These are phyloP conservation scores for Crithidia bombi DNA, from an alignment of 208 protist species.

Conservation along the genomic window DNA sequence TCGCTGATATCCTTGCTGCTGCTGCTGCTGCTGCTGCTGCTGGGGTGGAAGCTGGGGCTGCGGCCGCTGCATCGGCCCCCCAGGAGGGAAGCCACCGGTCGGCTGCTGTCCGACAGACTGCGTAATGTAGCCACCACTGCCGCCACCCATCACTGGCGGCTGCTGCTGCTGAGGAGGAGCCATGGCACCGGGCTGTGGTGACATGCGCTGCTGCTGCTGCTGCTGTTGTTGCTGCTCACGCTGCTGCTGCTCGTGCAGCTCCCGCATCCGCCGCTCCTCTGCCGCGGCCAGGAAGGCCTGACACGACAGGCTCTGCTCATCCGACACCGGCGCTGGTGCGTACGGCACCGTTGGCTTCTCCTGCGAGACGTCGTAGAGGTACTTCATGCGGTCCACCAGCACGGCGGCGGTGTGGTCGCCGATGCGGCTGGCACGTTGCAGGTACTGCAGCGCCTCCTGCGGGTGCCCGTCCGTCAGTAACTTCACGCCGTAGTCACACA, in stretches of 20 bases:
- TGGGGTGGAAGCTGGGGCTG: slow-evolving; percentile 2
- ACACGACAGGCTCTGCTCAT: slow-evolving; percentile 57
- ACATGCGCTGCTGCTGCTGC: slow-evolving; percentile 24
- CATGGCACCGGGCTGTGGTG: slow-evolving; percentile 11
- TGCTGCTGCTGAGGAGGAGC: slow-evolving; percentile 3
- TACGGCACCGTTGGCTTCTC: slow-evolving; percentile 39
- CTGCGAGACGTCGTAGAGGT: slow-evolving; percentile 39
- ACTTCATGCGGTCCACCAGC: slow-evolving; percentile 72
- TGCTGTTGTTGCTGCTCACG: slow-evolving; percentile 40
- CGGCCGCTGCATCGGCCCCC: slow-evolving; percentile 1
- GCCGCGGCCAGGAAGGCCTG: slow-evolving; percentile 44
- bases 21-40: neutral
- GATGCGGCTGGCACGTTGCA: slow-evolving; percentile 64
- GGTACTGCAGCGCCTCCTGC: slow-evolving; percentile 49
- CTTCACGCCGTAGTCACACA: slow-evolving; percentile 57
- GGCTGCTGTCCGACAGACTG: neutral
- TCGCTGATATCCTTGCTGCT: neutral
- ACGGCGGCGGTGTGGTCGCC: slow-evolving; percentile 56
- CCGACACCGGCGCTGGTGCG: slow-evolving; percentile 43
- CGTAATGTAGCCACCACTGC: slow-evolving; percentile 12
- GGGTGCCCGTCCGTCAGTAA: slow-evolving; percentile 53
- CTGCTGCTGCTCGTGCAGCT: slow-evolving; percentile 43
- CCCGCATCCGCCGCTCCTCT: slow-evolving; percentile 32
- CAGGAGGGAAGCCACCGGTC: too few species aligned
- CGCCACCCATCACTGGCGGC: neutral